Evolutionary conservation across 768 basidiomycete species (phyloP).

Genomic region (Piloderma croceum): DNA sequence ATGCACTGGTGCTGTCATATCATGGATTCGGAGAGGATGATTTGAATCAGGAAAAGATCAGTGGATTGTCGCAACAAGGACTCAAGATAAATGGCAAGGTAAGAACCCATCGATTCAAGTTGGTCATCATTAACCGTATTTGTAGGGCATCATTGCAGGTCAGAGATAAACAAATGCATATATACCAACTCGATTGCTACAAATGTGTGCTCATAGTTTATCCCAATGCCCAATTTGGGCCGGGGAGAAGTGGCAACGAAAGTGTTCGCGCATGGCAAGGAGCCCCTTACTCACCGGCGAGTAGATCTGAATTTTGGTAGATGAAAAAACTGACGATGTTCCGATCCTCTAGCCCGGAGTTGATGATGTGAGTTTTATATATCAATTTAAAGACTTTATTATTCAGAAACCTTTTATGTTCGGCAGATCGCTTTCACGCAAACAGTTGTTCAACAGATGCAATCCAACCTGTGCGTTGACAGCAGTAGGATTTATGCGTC

Average conservation of each 20-base stretch:
- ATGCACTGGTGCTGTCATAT: constrained; percentile 12
- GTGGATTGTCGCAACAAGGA: constrained; percentile 9
- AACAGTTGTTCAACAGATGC: constrained; percentile 4
- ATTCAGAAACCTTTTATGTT: not conserved
- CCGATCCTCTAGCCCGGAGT: not conserved
- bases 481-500: constrained; percentile 14
- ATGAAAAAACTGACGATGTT: not conserved
- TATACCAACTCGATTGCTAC: too few relatives aligned
- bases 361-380: not conserved
- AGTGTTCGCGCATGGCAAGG: constrained; percentile 11
- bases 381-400: not conserved
- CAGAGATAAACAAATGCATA: too few relatives aligned
- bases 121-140: not conserved
- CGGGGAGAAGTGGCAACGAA: constrained; percentile 10
- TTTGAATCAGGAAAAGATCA: constrained; percentile 6
- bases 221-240: constrained; percentile 10
- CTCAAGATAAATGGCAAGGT: constrained; percentile 10
- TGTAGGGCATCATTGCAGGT: constrained; percentile 14
- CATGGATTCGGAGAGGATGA: constrained; percentile 11
- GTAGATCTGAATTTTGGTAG: not conserved
- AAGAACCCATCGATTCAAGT: not conserved
- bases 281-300: constrained; percentile 13
- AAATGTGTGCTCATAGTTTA: constrained; percentile 16
- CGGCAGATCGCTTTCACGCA: constrained; percentile 14
- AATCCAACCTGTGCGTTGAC: constrained; percentile 15